phyloP scores from a whole-genome alignment of 371 early-diverging fungal species.

The Nematocida homosporus region DNA sequence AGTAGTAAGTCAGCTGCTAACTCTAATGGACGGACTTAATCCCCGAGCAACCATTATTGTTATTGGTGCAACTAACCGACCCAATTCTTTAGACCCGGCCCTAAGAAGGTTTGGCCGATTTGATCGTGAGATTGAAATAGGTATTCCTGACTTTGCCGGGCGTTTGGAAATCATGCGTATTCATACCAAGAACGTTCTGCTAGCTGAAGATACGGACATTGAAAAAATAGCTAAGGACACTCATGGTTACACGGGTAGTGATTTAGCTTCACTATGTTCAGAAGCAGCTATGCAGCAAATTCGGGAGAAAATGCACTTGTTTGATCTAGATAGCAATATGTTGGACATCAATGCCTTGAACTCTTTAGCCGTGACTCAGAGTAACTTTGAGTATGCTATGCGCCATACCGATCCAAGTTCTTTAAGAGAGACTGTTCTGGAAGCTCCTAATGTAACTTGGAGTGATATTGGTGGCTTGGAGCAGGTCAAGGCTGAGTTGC shows the following conservation, averaged over 20 bases:
- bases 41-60: constrained; percentile 89
- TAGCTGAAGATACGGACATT: constrained; percentile 85
- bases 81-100: constrained; percentile 91
- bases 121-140: constrained; percentile 97
- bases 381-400: constrained; percentile 90
- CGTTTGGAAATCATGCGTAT: constrained; percentile 95
- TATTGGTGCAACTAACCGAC: constrained; percentile 95
- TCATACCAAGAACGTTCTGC: constrained; percentile 97
- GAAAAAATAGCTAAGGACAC: constrained; percentile 94
- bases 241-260: constrained; percentile 96
- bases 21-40: constrained; percentile 98
- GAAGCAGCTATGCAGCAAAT: constrained; percentile 99
- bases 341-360: constrained; percentile 93
- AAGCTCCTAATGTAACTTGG: constrained; percentile 96
- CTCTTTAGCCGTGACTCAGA: constrained; percentile 93
- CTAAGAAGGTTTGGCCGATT: constrained; percentile 92
- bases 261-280: constrained; percentile 94
- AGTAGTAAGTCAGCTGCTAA: constrained; percentile 94
- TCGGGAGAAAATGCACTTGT: constrained; percentile 85
- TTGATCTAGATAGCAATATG: constrained; percentile 94
- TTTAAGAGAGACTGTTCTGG: constrained; percentile 96
- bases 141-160: constrained; percentile 96
- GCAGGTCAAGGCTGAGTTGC: constrained; percentile 92
- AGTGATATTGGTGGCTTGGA: constrained; percentile 97
- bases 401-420: constrained; percentile 94